Conservation (phyloP, 345 rosid species). For the Citrus sp. region DNA sequence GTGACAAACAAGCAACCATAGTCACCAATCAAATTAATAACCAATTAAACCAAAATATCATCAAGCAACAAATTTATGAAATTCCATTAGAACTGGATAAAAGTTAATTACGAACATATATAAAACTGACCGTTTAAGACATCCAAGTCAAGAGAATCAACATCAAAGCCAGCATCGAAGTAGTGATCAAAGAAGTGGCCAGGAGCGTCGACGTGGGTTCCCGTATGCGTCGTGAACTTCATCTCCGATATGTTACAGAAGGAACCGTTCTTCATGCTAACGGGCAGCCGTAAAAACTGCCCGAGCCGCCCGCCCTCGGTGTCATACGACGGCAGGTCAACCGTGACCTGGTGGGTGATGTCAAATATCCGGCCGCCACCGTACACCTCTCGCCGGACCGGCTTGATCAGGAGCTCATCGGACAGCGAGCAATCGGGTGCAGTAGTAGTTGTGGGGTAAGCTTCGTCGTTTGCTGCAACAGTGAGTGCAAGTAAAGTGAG, state of each 20-base stretch:
- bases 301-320: background rate
- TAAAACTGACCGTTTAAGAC: slow-evolving; percentile 23
- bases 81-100: background rate
- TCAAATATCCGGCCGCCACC: slow-evolving; percentile 2
- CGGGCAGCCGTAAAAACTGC: background rate
- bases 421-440: background rate
- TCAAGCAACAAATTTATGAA: background rate
- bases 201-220: slow-evolving; percentile 59
- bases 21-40: background rate
- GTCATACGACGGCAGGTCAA: background rate
- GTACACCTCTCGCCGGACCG: slow-evolving; percentile 2
- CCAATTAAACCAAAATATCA: background rate
- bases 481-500: background rate
- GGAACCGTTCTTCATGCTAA: slow-evolving; percentile 49
- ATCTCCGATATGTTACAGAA: slow-evolving; percentile 21
- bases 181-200: slow-evolving; percentile 44
- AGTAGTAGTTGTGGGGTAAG: background rate
- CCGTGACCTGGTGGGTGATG: background rate
- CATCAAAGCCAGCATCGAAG: slow-evolving; percentile 48
- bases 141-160: slow-evolving; percentile 41
- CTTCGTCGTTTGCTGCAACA: background rate
- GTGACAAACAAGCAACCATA: background rate
- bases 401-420: background rate
- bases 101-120: background rate
- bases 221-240: slow-evolving; percentile 39